Conservation (phyloP, 805 yeast species). For the Saccharomycopsis sp. region DNA sequence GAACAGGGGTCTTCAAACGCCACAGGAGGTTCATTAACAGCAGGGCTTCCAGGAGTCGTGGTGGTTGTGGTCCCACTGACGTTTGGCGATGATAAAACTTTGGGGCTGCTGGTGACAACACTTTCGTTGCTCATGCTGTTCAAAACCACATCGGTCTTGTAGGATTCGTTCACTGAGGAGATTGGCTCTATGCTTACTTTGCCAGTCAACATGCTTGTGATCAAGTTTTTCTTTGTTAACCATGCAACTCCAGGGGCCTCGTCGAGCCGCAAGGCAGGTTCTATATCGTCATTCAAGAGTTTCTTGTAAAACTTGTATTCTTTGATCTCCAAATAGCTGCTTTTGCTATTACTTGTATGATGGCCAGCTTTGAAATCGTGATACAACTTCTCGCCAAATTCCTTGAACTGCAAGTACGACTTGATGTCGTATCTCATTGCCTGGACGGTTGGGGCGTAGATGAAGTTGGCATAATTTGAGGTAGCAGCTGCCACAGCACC, state of each 20-base stretch:
- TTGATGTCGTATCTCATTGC: constrained; percentile 19
- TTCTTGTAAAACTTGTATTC: constrained; percentile 46
- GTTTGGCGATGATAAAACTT: no score
- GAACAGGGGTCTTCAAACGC: constrained; percentile 72
- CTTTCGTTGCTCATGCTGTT: constrained; percentile 6
- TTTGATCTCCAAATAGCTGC: constrained; percentile 14
- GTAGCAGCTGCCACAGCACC: not conserved
- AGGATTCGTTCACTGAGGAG: constrained; percentile 66
- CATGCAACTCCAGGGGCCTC: constrained; percentile 53
- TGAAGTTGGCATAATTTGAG: constrained; percentile 9
- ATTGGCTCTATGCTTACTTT: constrained; percentile 80
- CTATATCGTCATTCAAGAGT: constrained; percentile 50
- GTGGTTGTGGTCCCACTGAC: not conserved
- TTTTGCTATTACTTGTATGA: constrained; percentile 6
- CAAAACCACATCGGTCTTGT: constrained; percentile 15
- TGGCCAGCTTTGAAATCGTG: constrained; percentile 11
- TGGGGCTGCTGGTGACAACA: not conserved
- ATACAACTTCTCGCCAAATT: constrained; percentile 16
- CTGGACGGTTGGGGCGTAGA: constrained; percentile 21
- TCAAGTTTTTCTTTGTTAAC: constrained; percentile 50
- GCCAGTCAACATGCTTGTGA: constrained; percentile 66
- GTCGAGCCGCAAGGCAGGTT: constrained; percentile 32
- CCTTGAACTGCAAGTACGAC: constrained; percentile 11
- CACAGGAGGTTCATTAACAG: constrained; percentile 37
- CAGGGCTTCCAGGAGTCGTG: no score